These are phyloP conservation scores for Sodiomyces alkalinus DNA, from an alignment of 2,329 filamentous ascomycete species.

Conservation along the genomic window DNA sequence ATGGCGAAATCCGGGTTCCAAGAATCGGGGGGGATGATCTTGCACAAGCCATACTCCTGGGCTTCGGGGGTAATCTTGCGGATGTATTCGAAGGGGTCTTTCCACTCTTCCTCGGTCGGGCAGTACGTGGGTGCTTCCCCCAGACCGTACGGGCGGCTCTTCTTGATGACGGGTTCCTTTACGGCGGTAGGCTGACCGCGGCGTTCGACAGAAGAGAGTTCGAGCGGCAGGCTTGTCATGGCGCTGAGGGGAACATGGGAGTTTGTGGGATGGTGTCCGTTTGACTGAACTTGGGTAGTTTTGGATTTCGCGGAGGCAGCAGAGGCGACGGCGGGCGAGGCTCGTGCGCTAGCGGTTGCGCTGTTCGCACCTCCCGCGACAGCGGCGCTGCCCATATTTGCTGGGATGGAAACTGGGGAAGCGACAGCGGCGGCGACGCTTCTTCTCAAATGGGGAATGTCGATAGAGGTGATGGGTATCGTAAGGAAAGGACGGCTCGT, in stretches of 20 bases:
- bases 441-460: not conserved
- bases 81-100: slow-evolving; percentile 86
- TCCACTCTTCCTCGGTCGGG: slow-evolving; percentile 87
- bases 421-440: not conserved
- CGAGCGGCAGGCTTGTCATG: slow-evolving; percentile 49
- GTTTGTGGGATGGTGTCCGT: slow-evolving; percentile 36
- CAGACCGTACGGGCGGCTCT: slow-evolving; percentile 67
- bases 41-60: slow-evolving; percentile 78
- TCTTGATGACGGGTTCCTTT: slow-evolving; percentile 62
- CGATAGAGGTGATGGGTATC: not conserved
- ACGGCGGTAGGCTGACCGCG: slow-evolving; percentile 67
- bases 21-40: slow-evolving; percentile 81
- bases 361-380: slow-evolving; percentile 20
- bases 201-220: slow-evolving; percentile 81
- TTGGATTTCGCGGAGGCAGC: slow-evolving; percentile 29
- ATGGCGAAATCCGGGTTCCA: slow-evolving; percentile 96
- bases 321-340: slow-evolving; percentile 30
- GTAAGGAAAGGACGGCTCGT: not conserved
- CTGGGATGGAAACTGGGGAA: slow-evolving; percentile 12
- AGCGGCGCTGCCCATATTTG: slow-evolving; percentile 20
- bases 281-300: slow-evolving; percentile 32
- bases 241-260: slow-evolving; percentile 37
- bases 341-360: slow-evolving; percentile 34
- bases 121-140: slow-evolving; percentile 81
- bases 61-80: slow-evolving; percentile 82